These are phyloP conservation scores for Tarenaya hassleriana DNA, from an alignment of 345 rosid species.

Conservation along the genomic window DNA sequence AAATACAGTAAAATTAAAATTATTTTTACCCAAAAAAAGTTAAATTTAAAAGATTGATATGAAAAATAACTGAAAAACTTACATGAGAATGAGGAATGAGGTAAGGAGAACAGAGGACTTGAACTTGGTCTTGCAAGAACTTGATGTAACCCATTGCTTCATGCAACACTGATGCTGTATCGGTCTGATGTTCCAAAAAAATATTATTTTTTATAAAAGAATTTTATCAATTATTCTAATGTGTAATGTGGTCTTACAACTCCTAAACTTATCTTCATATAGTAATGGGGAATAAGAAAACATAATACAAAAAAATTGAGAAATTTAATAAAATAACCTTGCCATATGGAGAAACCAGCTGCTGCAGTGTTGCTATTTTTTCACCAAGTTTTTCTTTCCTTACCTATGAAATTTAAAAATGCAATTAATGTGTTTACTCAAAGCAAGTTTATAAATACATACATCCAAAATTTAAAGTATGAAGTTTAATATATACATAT, in stretches of 20 bases:
- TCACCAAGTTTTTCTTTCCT: slow-evolving; percentile 78
- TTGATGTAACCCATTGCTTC: slow-evolving; percentile 97
- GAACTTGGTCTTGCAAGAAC: slow-evolving; percentile 88
- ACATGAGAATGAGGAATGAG: slow-evolving; percentile 39
- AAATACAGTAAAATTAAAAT: no score
- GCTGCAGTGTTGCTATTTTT: slow-evolving; percentile 69
- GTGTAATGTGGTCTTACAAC: background rate
- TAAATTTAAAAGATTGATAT: background rate
- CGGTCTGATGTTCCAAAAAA: slow-evolving; percentile 51
- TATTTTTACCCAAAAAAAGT: background rate
- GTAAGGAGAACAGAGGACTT: slow-evolving; percentile 80
- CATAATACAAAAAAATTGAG: background rate
- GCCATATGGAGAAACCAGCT: slow-evolving; percentile 88
- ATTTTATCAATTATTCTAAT: slow-evolving; percentile 2
- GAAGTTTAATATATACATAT: background rate
- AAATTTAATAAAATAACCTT: slow-evolving; percentile 40
- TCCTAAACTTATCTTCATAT: background rate
- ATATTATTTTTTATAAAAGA: background rate
- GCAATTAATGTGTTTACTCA: background rate
- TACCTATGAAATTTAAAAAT: slow-evolving; percentile 26
- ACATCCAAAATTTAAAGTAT: background rate
- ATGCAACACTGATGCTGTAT: slow-evolving; percentile 85
- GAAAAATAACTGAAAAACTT: background rate
- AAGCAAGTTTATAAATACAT: background rate
- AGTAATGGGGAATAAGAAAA: background rate